Percentiles rank a stretch among this genome's conserved stretches.
These are phyloP conservation scores for Podila clonocystis DNA, from an alignment of 192 early-diverging fungal genomes.

Conservation along the genomic window DNA sequence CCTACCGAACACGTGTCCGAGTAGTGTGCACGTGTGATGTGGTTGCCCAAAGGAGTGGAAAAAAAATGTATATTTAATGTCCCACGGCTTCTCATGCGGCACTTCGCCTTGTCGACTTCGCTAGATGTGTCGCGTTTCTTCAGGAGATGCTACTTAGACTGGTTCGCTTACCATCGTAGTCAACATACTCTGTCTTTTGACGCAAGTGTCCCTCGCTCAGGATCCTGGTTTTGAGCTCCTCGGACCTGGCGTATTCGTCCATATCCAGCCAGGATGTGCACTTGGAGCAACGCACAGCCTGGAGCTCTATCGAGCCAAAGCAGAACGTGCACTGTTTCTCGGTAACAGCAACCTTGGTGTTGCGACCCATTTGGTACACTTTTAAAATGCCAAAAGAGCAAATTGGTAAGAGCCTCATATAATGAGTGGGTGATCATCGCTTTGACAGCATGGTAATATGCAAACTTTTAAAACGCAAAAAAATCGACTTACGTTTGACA, in stretches of 20 bases:
- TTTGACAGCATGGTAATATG: no score
- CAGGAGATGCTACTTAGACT: background rate
- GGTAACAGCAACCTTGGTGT: slow-evolving; percentile 13
- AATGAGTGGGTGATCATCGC: no score
- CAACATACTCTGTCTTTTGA: background rate
- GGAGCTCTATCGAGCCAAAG: slow-evolving; percentile 10
- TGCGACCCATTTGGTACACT: slow-evolving; percentile 51
- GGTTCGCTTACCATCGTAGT: background rate
- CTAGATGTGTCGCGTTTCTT: no score
- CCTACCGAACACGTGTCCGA: no score
- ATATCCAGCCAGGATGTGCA: slow-evolving; percentile 39
- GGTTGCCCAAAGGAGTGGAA: no score
- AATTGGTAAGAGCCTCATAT: no score
- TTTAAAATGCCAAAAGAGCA: background rate
- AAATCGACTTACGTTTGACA: slow-evolving; percentile 53
- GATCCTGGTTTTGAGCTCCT: slow-evolving; percentile 1
- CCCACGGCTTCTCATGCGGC: no score
- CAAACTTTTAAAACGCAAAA: no score
- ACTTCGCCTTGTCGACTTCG: no score
- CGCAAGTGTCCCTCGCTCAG: background rate
- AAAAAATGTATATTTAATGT: no score
- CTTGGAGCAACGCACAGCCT: slow-evolving; percentile 17
- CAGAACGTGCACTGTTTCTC: slow-evolving; percentile 39
- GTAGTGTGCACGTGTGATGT: no score
- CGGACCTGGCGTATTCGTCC: slow-evolving; percentile 21